A percentile compares a stretch with the other conserved stretches of the same genome.
Conservation (phyloP, 768 basidiomycete genomes). For the Filobasidium wieringae region DNA sequence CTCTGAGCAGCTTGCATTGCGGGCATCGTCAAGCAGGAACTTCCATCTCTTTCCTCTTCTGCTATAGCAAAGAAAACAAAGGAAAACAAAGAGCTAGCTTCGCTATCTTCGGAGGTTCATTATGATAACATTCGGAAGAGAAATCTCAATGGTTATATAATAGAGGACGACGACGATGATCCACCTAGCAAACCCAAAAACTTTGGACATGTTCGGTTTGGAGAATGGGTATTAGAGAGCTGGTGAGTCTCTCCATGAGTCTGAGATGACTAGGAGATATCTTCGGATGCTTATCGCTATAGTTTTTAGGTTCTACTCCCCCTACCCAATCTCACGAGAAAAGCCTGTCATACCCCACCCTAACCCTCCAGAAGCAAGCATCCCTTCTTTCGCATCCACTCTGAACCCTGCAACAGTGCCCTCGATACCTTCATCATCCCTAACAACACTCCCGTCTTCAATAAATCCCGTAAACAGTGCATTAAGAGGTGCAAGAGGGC, state of each 20-base stretch:
- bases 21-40: too few relatives aligned
- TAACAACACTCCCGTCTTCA: background rate
- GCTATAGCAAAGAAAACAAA: background rate
- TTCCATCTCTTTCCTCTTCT: too few relatives aligned
- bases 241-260: constrained; percentile 49
- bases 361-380: constrained; percentile 24
- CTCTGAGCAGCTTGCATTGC: too few relatives aligned
- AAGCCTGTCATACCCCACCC: constrained; percentile 43
- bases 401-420: constrained; percentile 13
- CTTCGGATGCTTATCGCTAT: background rate
- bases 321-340: constrained; percentile 53
- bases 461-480: background rate
- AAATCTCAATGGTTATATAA: background rate
- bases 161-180: background rate
- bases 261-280: background rate
- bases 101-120: background rate
- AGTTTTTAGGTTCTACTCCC: constrained; percentile 71
- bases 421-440: background rate
- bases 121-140: background rate
- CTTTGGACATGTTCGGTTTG: constrained; percentile 76
- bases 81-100: background rate
- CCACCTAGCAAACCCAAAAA: constrained; percentile 43
- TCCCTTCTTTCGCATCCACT: constrained; percentile 18
- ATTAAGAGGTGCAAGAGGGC: background rate
- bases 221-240: constrained; percentile 73